Evolutionary conservation across 2,329 filamentous ascomycete species (phyloP), one percentile per base, ranked within the genome.

Genomic region (Fusarium graminum): DNA sequence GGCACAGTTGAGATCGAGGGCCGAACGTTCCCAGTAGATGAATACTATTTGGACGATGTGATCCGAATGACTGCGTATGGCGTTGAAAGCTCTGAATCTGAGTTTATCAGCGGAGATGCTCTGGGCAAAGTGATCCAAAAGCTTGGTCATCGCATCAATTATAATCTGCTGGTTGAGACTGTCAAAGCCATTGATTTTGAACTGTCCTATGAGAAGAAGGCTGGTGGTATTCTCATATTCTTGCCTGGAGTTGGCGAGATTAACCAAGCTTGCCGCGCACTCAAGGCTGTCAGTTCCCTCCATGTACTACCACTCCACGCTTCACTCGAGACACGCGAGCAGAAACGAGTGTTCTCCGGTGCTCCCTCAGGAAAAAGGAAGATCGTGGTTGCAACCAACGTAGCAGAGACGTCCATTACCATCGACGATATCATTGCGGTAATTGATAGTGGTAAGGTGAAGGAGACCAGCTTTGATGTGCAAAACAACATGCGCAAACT

Each of bases 361-460:
- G 81, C 95, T 6, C 94, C 94, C 0, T 77, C 81, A 4, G 93
- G 93, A 1, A 94, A 92, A 78, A 86, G 95, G 34, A 99, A 99
- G 79, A 88, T 99, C 13, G 92, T 99, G 32, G 92, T 94, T 8
- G 92, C 95, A 1, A 99, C 95, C 42, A 99, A 99, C 73, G 94
- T 99, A 4, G 95, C 95, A 3, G 95, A 99, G 77, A 99, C 95
- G 0, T 98, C 95, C 3, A 98, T 99, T 76, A 99, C 95, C 0
- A 99, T 99, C 61, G 94, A 97, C 74, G 95, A 99, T 74, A 92
- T 99, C 52, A 92, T 98, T 4, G 94, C 92, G 3, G 95, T 99
- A 43, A 94, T 99, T 65, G 95, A 99, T 76, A 95, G 91, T 12
- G 95, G 95, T 28, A 90, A 93, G 52, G 95, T 99, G 60, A 99